Base-by-base conservation (phyloP, 2,329 filamentous ascomycete genomes). In the Colletotrichum euphorbiae region DNA sequence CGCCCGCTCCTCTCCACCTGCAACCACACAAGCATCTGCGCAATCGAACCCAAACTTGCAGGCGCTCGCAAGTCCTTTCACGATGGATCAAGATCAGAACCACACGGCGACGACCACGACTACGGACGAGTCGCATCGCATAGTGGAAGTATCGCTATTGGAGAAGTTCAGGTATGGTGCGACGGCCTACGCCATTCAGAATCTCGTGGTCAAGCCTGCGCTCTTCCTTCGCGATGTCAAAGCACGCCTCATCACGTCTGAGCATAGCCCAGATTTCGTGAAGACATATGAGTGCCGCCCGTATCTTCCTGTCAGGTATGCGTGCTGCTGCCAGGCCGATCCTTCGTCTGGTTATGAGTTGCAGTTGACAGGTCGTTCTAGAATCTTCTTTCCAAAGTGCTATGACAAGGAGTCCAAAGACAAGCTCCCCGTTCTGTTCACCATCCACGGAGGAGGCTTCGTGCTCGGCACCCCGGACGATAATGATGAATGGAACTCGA, bases 371-470 rank as follows among this genome's bases (percentile, higher is more conserved):
- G 28, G 12, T 19, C 3, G 21, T 36, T 57, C 13, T 33, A 70
- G 78, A 51, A 74, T 84, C 43, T 84, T 83, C 75, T 78, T 79
- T 43, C 82, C 83, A 1, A 71, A 72, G 1, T 71, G 67, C 42
- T 75, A 79, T 71, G 75, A 80, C 69, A 71, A 69, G 56, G 71
- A 73, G 9, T 74, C 74, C 4, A 72, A 73, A 13, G 50, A 70
- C 4, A 73, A 72, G 5, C 73, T 81, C 13, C 83, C 84, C 0
- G 75, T 81, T 3, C 77, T 86, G 57, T 76, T 87, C 52, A 80
- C 83, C 56, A 79, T 86, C 71, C 85, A 87, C 67, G 85, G 84
- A 60, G 84, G 85, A 66, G 84, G 83, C 24, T 85, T 84, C 72
- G 76, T 78, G 21, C 8, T 87, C 40, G 80, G 81, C 72, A 72